phyloP scores from a whole-genome alignment of 2,329 filamentous ascomycete genomes.

The Eutypella sp. region DNA sequence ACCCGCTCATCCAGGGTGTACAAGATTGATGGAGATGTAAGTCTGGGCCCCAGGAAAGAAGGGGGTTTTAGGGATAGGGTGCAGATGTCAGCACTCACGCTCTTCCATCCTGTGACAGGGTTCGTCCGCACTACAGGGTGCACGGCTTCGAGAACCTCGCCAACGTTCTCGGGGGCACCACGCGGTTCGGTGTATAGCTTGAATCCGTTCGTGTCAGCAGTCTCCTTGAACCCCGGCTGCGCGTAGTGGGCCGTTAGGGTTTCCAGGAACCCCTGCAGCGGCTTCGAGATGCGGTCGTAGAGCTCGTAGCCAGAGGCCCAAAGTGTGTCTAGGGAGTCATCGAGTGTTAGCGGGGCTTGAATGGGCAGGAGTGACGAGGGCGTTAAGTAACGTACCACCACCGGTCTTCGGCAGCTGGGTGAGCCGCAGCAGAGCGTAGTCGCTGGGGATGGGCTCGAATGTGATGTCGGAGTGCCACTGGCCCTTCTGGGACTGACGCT shows the following conservation, averaged over 20 bases:
- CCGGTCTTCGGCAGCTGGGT: constrained; percentile 51
- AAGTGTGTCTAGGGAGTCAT: constrained; percentile 41
- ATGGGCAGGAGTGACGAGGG: no score
- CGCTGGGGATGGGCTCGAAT: constrained; percentile 54
- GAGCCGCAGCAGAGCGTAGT: constrained; percentile 57
- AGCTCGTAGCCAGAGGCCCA: constrained; percentile 42
- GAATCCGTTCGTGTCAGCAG: constrained; percentile 35
- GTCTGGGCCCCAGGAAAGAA: background rate
- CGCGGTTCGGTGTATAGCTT: constrained; percentile 41
- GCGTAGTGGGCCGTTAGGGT: constrained; percentile 39
- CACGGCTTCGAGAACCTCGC: constrained; percentile 40
- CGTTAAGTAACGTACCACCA: constrained; percentile 26
- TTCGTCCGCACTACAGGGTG: constrained; percentile 58
- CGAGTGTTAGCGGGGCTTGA: no score
- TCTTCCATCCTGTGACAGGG: constrained; percentile 60
- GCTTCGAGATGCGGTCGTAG: constrained; percentile 43
- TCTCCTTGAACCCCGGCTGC: constrained; percentile 34
- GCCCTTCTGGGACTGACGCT: constrained; percentile 35
- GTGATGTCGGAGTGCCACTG: constrained; percentile 53
- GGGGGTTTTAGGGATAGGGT: background rate
- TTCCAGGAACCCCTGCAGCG: constrained; percentile 44
- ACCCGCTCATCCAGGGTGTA: background rate
- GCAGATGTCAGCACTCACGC: constrained; percentile 31
- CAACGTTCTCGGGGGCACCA: constrained; percentile 51
- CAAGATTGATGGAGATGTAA: background rate